Conservation (phyloP, 495 filamentous ascomycete species). For the Cairneyella variabilis region DNA sequence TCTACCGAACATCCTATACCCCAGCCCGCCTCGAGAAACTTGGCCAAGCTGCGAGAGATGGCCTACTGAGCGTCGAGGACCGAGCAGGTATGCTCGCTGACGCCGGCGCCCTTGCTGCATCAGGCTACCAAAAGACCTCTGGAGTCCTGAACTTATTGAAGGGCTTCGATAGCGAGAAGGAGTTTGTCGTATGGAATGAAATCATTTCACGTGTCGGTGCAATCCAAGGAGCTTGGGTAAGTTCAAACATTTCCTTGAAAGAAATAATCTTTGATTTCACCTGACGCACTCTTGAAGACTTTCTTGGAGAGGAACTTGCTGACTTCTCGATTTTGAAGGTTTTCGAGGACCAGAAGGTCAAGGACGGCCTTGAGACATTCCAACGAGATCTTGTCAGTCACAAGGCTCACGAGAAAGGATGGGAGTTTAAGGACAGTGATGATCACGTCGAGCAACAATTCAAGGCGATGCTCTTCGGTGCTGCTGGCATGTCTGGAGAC, state of each 20-base stretch:
- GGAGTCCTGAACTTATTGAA: slow-evolving; percentile 81
- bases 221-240: slow-evolving; percentile 78
- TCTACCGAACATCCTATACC: slow-evolving; percentile 70
- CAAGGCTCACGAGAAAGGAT: slow-evolving; percentile 82
- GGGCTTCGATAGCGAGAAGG: slow-evolving; percentile 75
- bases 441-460: slow-evolving; percentile 87
- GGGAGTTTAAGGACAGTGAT: slow-evolving; percentile 79
- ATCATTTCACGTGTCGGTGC: slow-evolving; percentile 71
- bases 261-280: too few relatives aligned
- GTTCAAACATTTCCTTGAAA: too few relatives aligned
- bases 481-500: slow-evolving; percentile 57
- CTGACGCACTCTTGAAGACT: too few relatives aligned
- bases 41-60: slow-evolving; percentile 78
- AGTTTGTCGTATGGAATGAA: slow-evolving; percentile 95
- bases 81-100: slow-evolving; percentile 95
- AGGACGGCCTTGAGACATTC: slow-evolving; percentile 76
- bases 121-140: slow-evolving; percentile 91
- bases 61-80: slow-evolving; percentile 87
- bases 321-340: too few relatives aligned
- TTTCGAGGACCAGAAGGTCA: slow-evolving; percentile 75
- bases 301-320: too few relatives aligned
- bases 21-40: slow-evolving; percentile 66
- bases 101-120: slow-evolving; percentile 82
- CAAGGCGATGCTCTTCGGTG: slow-evolving; percentile 65
- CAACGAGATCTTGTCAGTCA: slow-evolving; percentile 67